Conservation (phyloP, 208 protist genomes). For the Phytomonas sp. region DNA sequence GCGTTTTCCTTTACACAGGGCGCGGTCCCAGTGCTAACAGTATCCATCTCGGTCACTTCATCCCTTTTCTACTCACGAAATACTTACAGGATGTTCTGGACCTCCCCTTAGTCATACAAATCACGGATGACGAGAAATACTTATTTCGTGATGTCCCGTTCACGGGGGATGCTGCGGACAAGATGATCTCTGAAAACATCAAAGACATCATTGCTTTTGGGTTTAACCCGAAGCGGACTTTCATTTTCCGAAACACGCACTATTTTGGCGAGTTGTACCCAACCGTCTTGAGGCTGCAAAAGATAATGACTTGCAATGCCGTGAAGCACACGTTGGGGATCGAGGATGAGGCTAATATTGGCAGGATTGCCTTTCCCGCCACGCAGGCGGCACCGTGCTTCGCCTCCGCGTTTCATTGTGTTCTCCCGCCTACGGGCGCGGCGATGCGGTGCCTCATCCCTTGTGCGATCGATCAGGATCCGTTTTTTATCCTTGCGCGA, state of each 20-base stretch:
- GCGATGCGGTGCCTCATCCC: constrained; percentile 95
- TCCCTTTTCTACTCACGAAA: constrained; percentile 98
- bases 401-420: constrained; percentile 79
- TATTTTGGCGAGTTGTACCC: constrained; percentile 97
- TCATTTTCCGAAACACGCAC: constrained; percentile 98
- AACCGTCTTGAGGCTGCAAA: constrained; percentile 92
- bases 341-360: constrained; percentile 86
- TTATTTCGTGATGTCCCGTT: constrained; percentile 94
- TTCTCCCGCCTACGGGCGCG: constrained; percentile 1
- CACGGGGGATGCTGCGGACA: constrained; percentile 58
- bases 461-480: constrained; percentile 95
- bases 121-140: constrained; percentile 99
- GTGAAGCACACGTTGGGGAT: constrained; percentile 94
- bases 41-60: constrained; percentile 98
- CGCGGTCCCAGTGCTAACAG: constrained; percentile 94
- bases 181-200: constrained; percentile 91
- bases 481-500: constrained; percentile 98
- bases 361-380: constrained; percentile 95
- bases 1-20: constrained; percentile 99
- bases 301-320: constrained; percentile 84
- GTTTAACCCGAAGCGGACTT: constrained; percentile 97
- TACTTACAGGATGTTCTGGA: constrained; percentile 97
- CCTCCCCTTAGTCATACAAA: constrained; percentile 98
- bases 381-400: constrained; percentile 97
- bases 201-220: constrained; percentile 99